A percentile compares a stretch with the other conserved stretches of the same genome.
Evolutionary conservation across 371 early-diverging fungal species (phyloP).

Genomic region (Mortierella sp.): DNA sequence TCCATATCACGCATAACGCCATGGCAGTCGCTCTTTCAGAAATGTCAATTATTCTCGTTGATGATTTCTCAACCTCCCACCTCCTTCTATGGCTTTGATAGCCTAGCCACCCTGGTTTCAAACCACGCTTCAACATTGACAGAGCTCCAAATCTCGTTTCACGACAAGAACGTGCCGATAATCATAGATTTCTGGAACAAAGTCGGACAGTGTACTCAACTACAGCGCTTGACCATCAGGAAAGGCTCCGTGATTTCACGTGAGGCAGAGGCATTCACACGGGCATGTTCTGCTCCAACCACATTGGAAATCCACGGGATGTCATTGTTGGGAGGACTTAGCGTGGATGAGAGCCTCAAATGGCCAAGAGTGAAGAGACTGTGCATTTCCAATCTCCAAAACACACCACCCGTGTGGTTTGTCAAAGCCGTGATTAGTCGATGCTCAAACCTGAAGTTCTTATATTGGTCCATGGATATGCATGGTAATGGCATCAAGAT

Average conservation of each 20-base stretch:
- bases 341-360: neutral
- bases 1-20: neutral
- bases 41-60: neutral
- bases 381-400: neutral
- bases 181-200: neutral
- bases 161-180: neutral
- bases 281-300: neutral
- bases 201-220: neutral
- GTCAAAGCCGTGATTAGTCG: neutral
- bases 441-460: neutral
- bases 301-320: neutral
- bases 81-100: neutral
- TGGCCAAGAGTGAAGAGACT: neutral
- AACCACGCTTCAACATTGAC: neutral
- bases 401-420: neutral
- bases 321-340: neutral
- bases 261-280: neutral
- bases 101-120: neutral
- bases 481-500: neutral
- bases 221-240: neutral
- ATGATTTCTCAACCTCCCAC: neutral
- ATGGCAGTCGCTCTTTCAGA: neutral
- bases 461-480: neutral
- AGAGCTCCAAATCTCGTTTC: neutral
- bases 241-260: neutral